Percentiles rank a stretch among this genome's conserved stretches.
Evolutionary conservation across 2,329 filamentous ascomycete genomes (phyloP).

Genomic region (Alternaria longipes): DNA sequence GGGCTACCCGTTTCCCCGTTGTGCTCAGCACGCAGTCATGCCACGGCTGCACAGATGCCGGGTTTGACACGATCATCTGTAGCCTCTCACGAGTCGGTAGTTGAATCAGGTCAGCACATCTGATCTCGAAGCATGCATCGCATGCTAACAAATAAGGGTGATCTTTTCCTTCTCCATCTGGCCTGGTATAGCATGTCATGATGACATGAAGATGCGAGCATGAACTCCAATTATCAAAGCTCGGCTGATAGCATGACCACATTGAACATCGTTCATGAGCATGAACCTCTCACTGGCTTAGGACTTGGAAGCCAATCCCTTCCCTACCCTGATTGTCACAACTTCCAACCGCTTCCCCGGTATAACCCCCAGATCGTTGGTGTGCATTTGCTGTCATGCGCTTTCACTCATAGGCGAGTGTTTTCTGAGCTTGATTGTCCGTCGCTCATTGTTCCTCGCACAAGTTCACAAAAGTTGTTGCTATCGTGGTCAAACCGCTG

Average conservation of each 20-base stretch:
- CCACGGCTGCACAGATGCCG: background rate
- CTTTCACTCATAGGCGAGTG: background rate
- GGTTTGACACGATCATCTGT: background rate
- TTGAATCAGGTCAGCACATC: background rate
- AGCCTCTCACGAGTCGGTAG: background rate
- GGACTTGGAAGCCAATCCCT: background rate
- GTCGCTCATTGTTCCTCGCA: background rate
- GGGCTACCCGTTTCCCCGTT: background rate
- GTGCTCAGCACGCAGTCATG: background rate
- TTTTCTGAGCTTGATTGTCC: background rate
- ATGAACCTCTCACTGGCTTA: background rate
- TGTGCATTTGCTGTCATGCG: background rate
- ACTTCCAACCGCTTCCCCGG: background rate
- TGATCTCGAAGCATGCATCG: background rate
- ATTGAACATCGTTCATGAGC: background rate
- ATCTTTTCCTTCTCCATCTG: background rate
- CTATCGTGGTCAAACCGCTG: background rate
- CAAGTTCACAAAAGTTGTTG: background rate
- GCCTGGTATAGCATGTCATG: background rate
- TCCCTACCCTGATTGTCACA: background rate
- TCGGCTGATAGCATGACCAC: background rate
- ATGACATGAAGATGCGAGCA: background rate
- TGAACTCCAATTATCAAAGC: background rate
- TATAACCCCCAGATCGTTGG: background rate
- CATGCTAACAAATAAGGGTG: background rate